A percentile compares a stretch with the other conserved stretches of the same genome.
Conservation (phyloP, 371 early-diverging fungal genomes). For the Zopfochytrium polystomum region DNA sequence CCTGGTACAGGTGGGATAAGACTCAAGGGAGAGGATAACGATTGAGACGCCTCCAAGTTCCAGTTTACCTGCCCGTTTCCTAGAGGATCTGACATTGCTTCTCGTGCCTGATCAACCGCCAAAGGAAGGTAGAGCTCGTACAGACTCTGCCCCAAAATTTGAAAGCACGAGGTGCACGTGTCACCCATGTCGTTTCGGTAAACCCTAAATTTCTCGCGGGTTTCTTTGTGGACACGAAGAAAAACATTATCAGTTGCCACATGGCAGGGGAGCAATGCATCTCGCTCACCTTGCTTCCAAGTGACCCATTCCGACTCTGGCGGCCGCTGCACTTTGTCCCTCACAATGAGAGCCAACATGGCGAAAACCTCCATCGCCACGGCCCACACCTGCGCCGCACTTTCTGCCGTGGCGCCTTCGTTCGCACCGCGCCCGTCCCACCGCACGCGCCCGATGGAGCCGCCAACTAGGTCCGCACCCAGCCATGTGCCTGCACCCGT, state of each 20-base stretch:
- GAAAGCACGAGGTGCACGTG: conserved; percentile 67
- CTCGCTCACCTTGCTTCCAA: conserved; percentile 59
- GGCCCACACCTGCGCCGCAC: conserved; percentile 18
- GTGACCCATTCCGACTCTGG: conserved; percentile 51
- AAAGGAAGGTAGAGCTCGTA: conserved; percentile 57
- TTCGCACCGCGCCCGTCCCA: too few species aligned
- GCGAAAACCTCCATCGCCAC: conserved; percentile 50
- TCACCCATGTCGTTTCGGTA: conserved; percentile 76
- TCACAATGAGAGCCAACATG: conserved; percentile 53
- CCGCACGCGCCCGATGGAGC: too few species aligned
- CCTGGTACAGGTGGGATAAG: conserved; percentile 25
- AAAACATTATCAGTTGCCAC: not conserved
- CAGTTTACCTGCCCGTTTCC: conserved; percentile 25
- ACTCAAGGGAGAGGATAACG: conserved; percentile 1
- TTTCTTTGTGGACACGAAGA: conserved; percentile 32
- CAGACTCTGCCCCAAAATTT: conserved; percentile 63
- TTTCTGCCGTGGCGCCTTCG: too few species aligned
- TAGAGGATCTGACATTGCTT: conserved; percentile 1
- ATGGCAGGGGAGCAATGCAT: not conserved
- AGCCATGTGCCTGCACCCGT: too few species aligned
- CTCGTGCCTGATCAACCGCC: conserved; percentile 34
- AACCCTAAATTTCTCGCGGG: conserved; percentile 60
- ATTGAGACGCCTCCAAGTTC: not conserved
- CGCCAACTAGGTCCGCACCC: too few species aligned
- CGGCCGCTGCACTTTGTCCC: conserved; percentile 58